A percentile compares a stretch with the other conserved stretches of the same genome.
Evolutionary conservation across 164 flowering plant species (phyloP).

Genomic region (Nelumbo lutea): DNA sequence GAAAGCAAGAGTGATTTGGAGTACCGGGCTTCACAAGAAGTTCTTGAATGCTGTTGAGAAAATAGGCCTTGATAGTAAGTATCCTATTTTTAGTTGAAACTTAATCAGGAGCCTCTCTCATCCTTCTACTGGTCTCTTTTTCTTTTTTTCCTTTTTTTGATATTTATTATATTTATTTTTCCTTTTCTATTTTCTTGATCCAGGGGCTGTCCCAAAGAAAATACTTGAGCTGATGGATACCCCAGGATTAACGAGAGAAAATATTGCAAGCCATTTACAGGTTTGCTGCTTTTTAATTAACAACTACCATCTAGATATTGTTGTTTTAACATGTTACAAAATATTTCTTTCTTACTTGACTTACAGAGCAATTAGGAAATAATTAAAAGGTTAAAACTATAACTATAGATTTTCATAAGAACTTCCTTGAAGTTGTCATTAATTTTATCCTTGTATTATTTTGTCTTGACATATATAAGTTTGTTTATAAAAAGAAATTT

Average conservation of each 20-base stretch:
- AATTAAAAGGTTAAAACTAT: too few relatives aligned
- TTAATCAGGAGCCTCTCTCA: not conserved
- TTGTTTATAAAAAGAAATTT: too few relatives aligned
- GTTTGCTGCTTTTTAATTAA: conserved; percentile 9
- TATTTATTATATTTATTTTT: not conserved
- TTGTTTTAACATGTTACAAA: too few relatives aligned
- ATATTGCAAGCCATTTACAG: conserved; percentile 28
- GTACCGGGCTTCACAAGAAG: conserved; percentile 4
- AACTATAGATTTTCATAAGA: too few relatives aligned
- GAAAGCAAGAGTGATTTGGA: conserved; percentile 21
- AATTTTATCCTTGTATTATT: too few relatives aligned
- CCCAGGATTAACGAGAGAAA: conserved; percentile 19
- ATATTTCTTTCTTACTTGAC: too few relatives aligned
- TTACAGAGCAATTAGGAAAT: too few relatives aligned
- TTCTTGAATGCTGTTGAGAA: conserved; percentile 13
- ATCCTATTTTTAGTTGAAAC: not conserved
- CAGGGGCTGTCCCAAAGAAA: conserved; percentile 23
- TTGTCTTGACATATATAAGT: too few relatives aligned
- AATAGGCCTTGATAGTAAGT: conserved; percentile 19
- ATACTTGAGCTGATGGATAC: conserved; percentile 22
- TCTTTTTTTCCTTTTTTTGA: too few relatives aligned
- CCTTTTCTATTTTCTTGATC: not conserved
- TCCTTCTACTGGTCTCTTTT: not conserved
- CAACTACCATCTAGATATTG: too few relatives aligned
- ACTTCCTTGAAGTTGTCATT: too few relatives aligned